Evolutionary conservation across 2,329 filamentous ascomycete species (phyloP).

Genomic region (Verticillium alfalfae): DNA sequence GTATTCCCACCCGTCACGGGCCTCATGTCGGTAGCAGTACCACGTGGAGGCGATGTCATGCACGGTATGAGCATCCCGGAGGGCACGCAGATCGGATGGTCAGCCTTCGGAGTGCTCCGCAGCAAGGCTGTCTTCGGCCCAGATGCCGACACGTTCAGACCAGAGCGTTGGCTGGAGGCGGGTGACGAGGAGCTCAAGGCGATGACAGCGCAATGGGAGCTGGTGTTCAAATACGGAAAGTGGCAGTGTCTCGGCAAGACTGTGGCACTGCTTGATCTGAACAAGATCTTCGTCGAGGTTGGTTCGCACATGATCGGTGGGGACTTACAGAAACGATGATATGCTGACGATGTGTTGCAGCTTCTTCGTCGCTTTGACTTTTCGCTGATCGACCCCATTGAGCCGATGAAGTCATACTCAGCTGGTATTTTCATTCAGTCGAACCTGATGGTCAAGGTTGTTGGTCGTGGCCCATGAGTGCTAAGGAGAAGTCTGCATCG

Average conservation of each 20-base stretch:
- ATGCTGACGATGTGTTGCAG: conserved; percentile 13
- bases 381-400: conserved; percentile 21
- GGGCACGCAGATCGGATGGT: conserved; percentile 38
- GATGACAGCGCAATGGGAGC: conserved; percentile 32
- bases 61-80: conserved; percentile 34
- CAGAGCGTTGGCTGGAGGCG: conserved; percentile 43
- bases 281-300: conserved; percentile 38
- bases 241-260: conserved; percentile 40
- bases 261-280: conserved; percentile 36
- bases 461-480: neutral
- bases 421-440: conserved; percentile 27
- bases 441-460: conserved; percentile 21
- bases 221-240: conserved; percentile 36
- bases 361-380: conserved; percentile 25
- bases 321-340: neutral
- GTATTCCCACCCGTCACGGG: conserved; percentile 37
- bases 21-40: conserved; percentile 25
- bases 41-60: conserved; percentile 29
- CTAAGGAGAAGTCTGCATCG: too few species aligned
- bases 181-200: conserved; percentile 20
- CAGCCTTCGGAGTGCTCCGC: conserved; percentile 32
- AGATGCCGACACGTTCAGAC: conserved; percentile 36
- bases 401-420: conserved; percentile 23
- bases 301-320: conserved; percentile 6
- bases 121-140: conserved; percentile 28